Evolutionary conservation across 768 basidiomycete species (phyloP).

Genomic region (Tylopilus balloui): DNA sequence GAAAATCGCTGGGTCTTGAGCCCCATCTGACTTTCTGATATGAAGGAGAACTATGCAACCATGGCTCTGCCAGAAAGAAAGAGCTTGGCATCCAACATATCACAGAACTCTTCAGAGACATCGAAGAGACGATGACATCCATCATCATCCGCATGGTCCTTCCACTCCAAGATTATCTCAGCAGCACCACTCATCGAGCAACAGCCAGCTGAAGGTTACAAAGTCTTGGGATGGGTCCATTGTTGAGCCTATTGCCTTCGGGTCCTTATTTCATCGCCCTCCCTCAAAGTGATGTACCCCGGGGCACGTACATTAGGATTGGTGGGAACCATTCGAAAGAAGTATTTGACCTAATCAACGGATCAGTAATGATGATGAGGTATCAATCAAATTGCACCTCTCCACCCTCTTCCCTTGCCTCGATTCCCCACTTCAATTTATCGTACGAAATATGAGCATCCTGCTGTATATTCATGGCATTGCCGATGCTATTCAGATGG

Average conservation of each 20-base stretch:
- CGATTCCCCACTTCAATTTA: not conserved
- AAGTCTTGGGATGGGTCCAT: not conserved
- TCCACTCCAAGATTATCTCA: constrained; percentile 3
- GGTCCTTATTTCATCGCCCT: constrained; percentile 6
- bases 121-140: not conserved
- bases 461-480: constrained; percentile 1
- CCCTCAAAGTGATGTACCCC: not conserved
- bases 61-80: not conserved
- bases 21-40: not conserved
- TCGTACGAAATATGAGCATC: not conserved
- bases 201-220: constrained; percentile 5
- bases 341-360: not conserved
- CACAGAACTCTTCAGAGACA: not conserved
- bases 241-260: not conserved
- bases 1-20: not conserved
- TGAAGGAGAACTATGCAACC: not conserved
- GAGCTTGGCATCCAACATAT: not conserved
- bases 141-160: not conserved
- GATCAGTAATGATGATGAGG: not conserved
- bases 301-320: not conserved
- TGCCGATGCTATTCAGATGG: not conserved
- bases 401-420: not conserved
- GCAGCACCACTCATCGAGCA: constrained; percentile 11
- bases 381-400: not conserved
- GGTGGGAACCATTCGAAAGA: not conserved